phyloP scores from a whole-genome alignment of 2,329 filamentous ascomycete genomes.

The Aspergillus nomiae region DNA sequence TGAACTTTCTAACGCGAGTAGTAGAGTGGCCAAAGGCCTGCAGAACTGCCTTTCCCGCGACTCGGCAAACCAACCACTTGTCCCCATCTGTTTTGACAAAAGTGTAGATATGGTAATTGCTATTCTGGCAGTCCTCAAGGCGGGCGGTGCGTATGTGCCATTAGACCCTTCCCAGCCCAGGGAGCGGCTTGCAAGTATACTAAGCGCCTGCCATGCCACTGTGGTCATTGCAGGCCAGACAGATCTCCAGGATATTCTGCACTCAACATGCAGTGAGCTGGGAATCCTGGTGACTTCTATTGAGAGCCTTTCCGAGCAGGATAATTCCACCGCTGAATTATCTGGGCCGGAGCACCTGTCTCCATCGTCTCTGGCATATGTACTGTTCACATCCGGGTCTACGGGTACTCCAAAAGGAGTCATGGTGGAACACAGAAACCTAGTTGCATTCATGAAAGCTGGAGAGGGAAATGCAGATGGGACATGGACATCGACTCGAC shows the following conservation, averaged over 20 bases:
- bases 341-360: neutral
- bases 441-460: neutral
- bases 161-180: neutral
- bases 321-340: neutral
- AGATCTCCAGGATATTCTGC: neutral
- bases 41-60: neutral
- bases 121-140: neutral
- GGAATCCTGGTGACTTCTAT: neutral
- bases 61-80: neutral
- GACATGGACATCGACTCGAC: neutral
- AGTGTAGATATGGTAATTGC: neutral
- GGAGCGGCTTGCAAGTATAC: neutral
- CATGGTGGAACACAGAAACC: neutral
- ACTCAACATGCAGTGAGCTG: neutral
- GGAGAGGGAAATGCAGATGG: neutral
- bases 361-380: neutral
- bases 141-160: neutral
- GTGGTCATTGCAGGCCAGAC: neutral
- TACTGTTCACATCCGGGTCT: neutral
- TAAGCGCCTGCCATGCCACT: neutral
- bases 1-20: neutral
- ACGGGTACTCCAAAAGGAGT: neutral
- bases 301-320: neutral
- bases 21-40: neutral
- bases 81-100: neutral